Evolutionary conservation across 495 filamentous ascomycete species (phyloP), one percentile per base, ranked within the genome.

Genomic region (Articulospora tetracladia): DNA sequence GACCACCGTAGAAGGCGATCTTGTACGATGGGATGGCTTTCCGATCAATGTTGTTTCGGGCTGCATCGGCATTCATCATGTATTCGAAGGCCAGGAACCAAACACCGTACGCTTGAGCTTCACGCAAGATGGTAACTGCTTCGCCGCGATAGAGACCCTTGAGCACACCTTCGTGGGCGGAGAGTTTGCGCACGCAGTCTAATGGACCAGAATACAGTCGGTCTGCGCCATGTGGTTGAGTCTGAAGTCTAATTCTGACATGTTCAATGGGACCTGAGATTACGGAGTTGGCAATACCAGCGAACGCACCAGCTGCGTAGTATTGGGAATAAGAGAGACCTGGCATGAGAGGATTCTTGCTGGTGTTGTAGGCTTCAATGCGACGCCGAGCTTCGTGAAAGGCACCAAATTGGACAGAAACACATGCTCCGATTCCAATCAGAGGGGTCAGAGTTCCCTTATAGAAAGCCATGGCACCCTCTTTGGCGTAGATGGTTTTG

Each of bases 1-100:
- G 71, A 44, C 94, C 94, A 64, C 94, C 94, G 70, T 97, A 98
- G 10, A 89, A 77, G 19, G 94, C 95, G 46, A 98, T 83, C 75
- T 96, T 97, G 71, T 85, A 84, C 60, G 82, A 84, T 12, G 88
- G 84, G 26, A 98, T 83, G 25, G 96, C 83, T 68, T 88, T 83
- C 20, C 94, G 84, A 44, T 79, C 79, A 58, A 92, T 72, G 47
- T 79, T 77, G 76, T 91, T 93, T 30, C 91, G 83, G 68, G 77
- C 79, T 28, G 88, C 89, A 70, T 97, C 92, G 27, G 80, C 75
- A 70, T 93, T 93, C 94, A 98, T 98, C 69, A 98, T 76, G 73
- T 86, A 96, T 83, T 98, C 94, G 71, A 96, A 98, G 0, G 90
- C 78, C 65, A 94, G 72, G 74, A 98, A 98, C 94, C 94, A 98